Conservation (phyloP, 2,329 filamentous ascomycete genomes). For the Colletotrichum navitas region DNA sequence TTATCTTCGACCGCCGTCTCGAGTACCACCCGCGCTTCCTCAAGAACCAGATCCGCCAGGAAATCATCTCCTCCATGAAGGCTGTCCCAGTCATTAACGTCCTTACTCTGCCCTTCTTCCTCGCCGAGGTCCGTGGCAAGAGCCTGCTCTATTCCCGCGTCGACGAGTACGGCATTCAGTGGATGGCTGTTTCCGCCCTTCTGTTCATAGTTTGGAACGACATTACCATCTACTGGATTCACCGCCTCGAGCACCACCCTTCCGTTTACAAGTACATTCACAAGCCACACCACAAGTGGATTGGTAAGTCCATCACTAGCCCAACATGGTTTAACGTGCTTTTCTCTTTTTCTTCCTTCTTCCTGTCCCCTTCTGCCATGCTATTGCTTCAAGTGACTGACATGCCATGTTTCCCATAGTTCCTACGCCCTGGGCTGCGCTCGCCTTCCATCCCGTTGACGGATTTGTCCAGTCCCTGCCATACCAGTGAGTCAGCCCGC, state of each 20-base stretch:
- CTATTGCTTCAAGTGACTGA: conserved; percentile 13
- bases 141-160: conserved; percentile 57
- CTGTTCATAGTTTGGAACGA: conserved; percentile 62
- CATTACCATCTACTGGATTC: conserved; percentile 62
- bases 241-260: conserved; percentile 60
- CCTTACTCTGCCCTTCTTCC: conserved; percentile 59
- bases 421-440: conserved; percentile 60
- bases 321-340: not conserved
- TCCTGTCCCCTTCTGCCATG: not conserved
- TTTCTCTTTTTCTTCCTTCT: not conserved
- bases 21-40: conserved; percentile 62
- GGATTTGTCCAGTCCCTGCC: conserved; percentile 61
- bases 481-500: conserved; percentile 55
- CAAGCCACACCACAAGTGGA: conserved; percentile 65
- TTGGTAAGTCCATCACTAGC: conserved; percentile 50
- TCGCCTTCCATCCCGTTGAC: conserved; percentile 62
- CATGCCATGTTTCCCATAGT: conserved; percentile 48
- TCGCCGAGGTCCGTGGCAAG: conserved; percentile 61
- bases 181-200: conserved; percentile 54
- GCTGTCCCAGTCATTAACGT: conserved; percentile 60
- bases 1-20: conserved; percentile 66
- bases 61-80: conserved; percentile 57
- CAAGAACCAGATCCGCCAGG: conserved; percentile 60
- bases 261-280: conserved; percentile 61
- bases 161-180: conserved; percentile 55